Base-by-base conservation (phyloP, 768 basidiomycete genomes). In the Cyclocybe cylindracea region DNA sequence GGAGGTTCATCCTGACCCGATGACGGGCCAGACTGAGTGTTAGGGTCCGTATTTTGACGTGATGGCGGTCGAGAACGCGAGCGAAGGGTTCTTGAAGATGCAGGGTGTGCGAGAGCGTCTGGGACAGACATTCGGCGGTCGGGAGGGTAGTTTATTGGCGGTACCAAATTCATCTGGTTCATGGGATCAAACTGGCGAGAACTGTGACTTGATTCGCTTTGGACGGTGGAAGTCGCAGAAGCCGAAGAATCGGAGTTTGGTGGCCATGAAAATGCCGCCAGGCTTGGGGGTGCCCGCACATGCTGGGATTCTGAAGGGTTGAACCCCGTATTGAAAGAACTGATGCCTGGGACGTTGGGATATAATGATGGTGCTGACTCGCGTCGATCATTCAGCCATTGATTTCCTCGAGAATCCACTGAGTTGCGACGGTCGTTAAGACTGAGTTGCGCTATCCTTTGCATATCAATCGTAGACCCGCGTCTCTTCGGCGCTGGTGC, bases 91-190 rank as follows among this genome's bases (percentile, higher is more conserved):
- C 86, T 77, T 35, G 77, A 74, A 34, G 70, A 62, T 13, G 61
- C 54, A 32, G 77, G 67, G 19, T 79, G 69, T 33, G 77, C 64
- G 24, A 78, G 69, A 55, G 77, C 77, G 63, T 84, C 83, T 47
- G 87, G 86, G 39, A 86, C 83, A 18, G 89, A 91, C 85, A 89
- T 86, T 61, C 89, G 78, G 51, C 89, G 81, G 71, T 91, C 88
- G 39, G 78, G 73, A 36, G 76, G 61, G 58, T 82, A 86, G 66
- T 76, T 69, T 47, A 81, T 75, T 53, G 84, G 78, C 43, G 85
- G 83, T 57, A 83, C 79, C 71, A 84, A 76, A 62, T 70, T 67
- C 55, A 79, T 66, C 54, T 75, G 72, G 44, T 64, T 58, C 56
- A 65, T 72, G 61, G 76, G 75, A 66, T 85, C 83, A 61, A 80